Evolutionary conservation across 176 grass and related monocot genomes (phyloP), one percentile per base, ranked within the genome.

Genomic region (Triticum timopheevii): DNA sequence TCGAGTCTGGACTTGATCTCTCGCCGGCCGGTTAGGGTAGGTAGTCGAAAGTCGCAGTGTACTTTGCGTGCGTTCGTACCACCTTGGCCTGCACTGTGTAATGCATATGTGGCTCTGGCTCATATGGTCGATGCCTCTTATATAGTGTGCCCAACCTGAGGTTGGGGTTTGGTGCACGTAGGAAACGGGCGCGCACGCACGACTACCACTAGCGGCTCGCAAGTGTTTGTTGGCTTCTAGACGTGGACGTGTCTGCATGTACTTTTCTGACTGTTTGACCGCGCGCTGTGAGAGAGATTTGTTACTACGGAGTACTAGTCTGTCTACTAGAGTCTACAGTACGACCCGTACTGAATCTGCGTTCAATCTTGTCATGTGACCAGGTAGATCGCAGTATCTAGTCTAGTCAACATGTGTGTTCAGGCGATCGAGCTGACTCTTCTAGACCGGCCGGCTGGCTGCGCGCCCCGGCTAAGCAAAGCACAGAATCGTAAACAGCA

Each of bases 201-300:
- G 45, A 49, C 45, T 49, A 49, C 13, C 15, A 49, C 12, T 15
- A 49, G 45, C 13, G 45, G 44, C 42, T 44, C 3, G 39, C 42
- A 45, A 13, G 3, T 28, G 16, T 61, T 22, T 15, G 27, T n/a
- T 44, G 24, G 52, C 42, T 87, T 87, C 42, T 25, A 80, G 89
- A 84, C 76, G 45, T 90, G 59, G 67, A 80, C 58, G 74, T 59
- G 65, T 67, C 28, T 17, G 44, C 24, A 10, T 68, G 15, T 83
- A 83, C 89, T 87, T 61, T 74, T 90, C 89, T 1, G 13, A 35
- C 54, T 9, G 33, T 47, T 83, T 90, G 84, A 80, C 89, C 35
- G 63, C 7, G 2, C 25, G 8, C 10, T 6, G 5, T 33, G 24
- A 8, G 7, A 30, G 19, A 13, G 36, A 75, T 47, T 49, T 24